Evolutionary conservation across 306 rosid species (phyloP), one percentile per base, ranked within the genome.

Genomic region (Quillaja saponaria): DNA sequence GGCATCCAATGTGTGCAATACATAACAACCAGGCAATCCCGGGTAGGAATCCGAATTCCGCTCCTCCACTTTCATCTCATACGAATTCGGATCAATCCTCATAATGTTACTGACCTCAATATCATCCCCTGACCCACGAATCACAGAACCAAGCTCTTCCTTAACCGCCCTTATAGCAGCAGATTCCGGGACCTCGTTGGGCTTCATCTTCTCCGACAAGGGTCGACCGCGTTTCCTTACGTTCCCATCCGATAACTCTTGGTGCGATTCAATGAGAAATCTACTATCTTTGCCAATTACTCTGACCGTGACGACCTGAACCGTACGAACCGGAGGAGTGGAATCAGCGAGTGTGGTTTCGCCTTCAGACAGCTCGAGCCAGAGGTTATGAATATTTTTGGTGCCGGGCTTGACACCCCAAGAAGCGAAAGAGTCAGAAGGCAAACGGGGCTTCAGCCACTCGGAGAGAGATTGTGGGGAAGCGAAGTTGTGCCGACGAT

Each of bases 321-420:
- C 87, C 4, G 95, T 92, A 1, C 99, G 95, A 42, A 92, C 54
- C 46, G 99, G 99, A 38, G 99, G 99, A 11, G 60, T 59, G 0
- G 96, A 79, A 6, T 92, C 95, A 18, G 74, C 84, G 13, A 92
- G 78, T 19, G 87, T 82, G 69, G 91, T 88, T 59, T 92, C 99
- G 0, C 99, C 96, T 21, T 88, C 82, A 0, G 95, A 41, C 52
- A 92, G 77, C 63, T 92, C 99, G 64, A 92, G 87, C 96, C 99
- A 92, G 74, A 92, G 99, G 58, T 92, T 92, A 73, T 92, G 95
- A 20, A 89, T 83, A 85, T 92, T 92, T 39, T 92, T 92, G 46
- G 99, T 88, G 10, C 95, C 99, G 5, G 96, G 91, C 8, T 79
- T 84, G 8, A 89, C 84, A 4, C 99, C 99, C 96, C 99, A 92